A percentile compares a stretch with the other conserved stretches of the same genome.
phyloP scores from a whole-genome alignment of 306 rosid species.

The Cicer chorassanicum region DNA sequence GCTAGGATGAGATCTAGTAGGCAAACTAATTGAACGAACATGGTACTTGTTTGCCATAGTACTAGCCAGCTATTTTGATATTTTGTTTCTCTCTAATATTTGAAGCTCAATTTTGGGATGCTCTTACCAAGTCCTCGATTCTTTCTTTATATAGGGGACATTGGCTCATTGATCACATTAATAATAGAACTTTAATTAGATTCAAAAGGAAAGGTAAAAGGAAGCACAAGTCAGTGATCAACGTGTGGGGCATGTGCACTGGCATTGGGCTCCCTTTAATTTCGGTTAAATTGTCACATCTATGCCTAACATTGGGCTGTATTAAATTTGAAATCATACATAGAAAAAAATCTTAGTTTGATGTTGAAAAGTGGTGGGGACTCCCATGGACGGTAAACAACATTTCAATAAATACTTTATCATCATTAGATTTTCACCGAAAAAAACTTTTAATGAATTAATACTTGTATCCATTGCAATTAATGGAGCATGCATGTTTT shows the following conservation, averaged over 20 bases:
- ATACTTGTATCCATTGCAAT: no score
- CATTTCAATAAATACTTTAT: no score
- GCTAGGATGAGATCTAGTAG: conserved; percentile 27
- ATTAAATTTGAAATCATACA: neutral
- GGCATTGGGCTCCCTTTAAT: conserved; percentile 8
- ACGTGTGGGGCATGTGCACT: conserved; percentile 23
- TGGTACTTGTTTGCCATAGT: conserved; percentile 9
- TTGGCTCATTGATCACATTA: neutral
- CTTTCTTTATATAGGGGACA: conserved; percentile 2
- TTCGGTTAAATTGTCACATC: conserved; percentile 11
- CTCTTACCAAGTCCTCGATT: conserved; percentile 3
- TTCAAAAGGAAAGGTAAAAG: neutral
- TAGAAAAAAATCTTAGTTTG: no score
- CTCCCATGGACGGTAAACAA: no score
- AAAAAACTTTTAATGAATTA: no score
- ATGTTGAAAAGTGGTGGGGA: no score
- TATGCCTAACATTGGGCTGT: neutral
- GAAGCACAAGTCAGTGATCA: neutral
- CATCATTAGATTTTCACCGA: no score
- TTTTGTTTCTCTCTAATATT: neutral
- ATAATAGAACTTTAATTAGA: neutral
- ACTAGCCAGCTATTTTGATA: neutral
- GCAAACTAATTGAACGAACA: conserved; percentile 30
- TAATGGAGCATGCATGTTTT: no score
- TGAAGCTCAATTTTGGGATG: neutral